Conservation (phyloP, 164 flowering plant species). For the Vitis rotundifolia region DNA sequence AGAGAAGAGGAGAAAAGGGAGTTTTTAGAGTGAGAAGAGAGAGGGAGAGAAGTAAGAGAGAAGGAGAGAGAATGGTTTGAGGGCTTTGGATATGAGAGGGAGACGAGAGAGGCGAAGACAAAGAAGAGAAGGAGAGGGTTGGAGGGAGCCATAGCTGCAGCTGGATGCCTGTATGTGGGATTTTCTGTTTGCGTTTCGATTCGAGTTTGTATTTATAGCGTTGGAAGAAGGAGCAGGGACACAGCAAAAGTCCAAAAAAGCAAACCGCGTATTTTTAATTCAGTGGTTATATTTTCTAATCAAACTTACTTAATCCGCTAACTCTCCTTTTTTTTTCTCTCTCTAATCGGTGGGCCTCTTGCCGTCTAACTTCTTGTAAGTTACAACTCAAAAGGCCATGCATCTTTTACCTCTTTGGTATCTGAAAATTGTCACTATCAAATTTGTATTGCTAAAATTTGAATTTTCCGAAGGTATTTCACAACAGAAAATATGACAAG, state of each 20-base stretch:
- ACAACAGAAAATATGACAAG: too few relatives aligned
- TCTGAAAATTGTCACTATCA: too few relatives aligned
- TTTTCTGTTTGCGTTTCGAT: not conserved
- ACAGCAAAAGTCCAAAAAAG: not conserved
- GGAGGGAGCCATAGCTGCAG: slow-evolving; percentile 8
- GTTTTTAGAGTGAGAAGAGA: slow-evolving; percentile 4
- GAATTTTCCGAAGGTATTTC: too few relatives aligned
- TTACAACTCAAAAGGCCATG: too few relatives aligned
- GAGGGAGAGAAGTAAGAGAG: slow-evolving; percentile 25
- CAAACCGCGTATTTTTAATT: slow-evolving; percentile 14
- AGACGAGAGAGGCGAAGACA: not conserved
- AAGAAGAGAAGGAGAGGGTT: not conserved
- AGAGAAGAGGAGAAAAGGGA: slow-evolving; percentile 17
- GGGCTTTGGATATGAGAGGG: slow-evolving; percentile 7
- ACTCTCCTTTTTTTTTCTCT: too few relatives aligned
- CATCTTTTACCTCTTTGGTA: too few relatives aligned
- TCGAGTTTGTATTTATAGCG: slow-evolving; percentile 1
- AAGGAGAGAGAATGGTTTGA: slow-evolving; percentile 26
- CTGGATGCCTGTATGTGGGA: not conserved
- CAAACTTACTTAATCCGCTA: not conserved
- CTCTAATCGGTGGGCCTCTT: too few relatives aligned
- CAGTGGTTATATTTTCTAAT: slow-evolving; percentile 10
- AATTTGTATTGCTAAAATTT: too few relatives aligned
- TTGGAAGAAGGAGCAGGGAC: not conserved
- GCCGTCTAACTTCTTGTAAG: too few relatives aligned